Percentiles rank a stretch among this genome's conserved stretches.
Evolutionary conservation across 495 filamentous ascomycete species (phyloP).

Genomic region (Friedmanniomyces simplex): DNA sequence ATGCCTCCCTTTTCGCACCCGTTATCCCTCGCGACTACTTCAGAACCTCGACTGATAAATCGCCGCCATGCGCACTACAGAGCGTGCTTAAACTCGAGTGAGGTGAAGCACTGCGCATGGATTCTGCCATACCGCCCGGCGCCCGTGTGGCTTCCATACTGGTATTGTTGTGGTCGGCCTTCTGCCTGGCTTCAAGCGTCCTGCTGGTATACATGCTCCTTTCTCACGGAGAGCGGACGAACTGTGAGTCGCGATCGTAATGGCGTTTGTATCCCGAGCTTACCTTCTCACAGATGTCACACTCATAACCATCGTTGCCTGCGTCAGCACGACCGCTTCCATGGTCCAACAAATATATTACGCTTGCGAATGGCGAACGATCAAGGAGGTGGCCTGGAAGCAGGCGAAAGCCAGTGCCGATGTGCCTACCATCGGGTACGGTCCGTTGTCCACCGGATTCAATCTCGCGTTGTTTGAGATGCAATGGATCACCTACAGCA

Average conservation of each 20-base stretch:
- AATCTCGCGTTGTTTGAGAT: slow-evolving; percentile 3
- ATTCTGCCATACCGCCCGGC: neutral
- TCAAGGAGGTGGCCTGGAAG: neutral
- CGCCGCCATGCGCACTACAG: no score
- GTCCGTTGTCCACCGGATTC: slow-evolving; percentile 1
- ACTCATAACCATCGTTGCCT: neutral
- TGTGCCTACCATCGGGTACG: neutral
- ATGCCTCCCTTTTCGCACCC: no score
- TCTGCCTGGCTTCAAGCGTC: neutral
- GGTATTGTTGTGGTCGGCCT: neutral
- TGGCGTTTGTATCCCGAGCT: neutral
- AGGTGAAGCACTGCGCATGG: neutral
- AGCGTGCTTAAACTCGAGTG: neutral
- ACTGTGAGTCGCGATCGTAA: neutral
- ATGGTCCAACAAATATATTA: slow-evolving; percentile 12
- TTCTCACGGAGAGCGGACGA: neutral
- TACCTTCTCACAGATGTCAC: neutral
- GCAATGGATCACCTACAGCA: neutral
- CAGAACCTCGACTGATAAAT: no score
- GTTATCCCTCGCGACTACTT: no score
- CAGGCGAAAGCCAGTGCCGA: neutral
- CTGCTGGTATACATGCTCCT: neutral
- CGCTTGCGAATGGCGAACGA: neutral
- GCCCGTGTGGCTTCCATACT: neutral
- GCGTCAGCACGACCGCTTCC: slow-evolving; percentile 1